These are phyloP conservation scores for Mucor ambiguus DNA, from an alignment of 371 early-diverging fungal species.

Conservation along the genomic window DNA sequence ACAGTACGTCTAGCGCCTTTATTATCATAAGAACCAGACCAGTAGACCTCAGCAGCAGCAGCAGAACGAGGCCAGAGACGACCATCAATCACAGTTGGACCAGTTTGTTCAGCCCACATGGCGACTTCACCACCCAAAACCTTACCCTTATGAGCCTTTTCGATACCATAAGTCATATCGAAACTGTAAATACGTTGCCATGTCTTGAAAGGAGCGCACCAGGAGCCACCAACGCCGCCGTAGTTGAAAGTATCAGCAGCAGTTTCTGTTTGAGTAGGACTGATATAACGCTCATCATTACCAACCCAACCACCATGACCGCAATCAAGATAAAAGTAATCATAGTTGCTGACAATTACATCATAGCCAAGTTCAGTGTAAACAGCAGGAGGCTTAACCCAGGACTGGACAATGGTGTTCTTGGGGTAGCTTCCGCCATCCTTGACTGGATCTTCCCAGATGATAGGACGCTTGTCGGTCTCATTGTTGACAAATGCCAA, in stretches of 20 bases:
- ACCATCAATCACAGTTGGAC: conserved; percentile 60
- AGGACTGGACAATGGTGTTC: conserved; percentile 59
- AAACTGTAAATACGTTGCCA: conserved; percentile 82
- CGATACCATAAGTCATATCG: conserved; percentile 63
- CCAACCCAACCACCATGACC: conserved; percentile 66
- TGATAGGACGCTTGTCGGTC: conserved; percentile 39
- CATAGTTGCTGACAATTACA: conserved; percentile 56
- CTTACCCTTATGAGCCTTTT: conserved; percentile 46
- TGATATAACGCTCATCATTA: conserved; percentile 42
- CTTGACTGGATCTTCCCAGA: conserved; percentile 51
- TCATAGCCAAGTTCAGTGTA: conserved; percentile 55
- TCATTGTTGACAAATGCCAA: conserved; percentile 29
- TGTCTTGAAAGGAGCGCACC: conserved; percentile 68
- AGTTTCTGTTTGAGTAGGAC: conserved; percentile 39
- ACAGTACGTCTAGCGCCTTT: conserved; percentile 45
- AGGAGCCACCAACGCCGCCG: conserved; percentile 63
- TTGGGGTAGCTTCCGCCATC: conserved; percentile 37
- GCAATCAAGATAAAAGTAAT: conserved; percentile 75
- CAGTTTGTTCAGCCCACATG: conserved; percentile 77
- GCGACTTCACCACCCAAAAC: conserved; percentile 58
- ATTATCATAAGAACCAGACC: conserved; percentile 71
- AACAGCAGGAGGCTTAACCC: conserved; percentile 51
- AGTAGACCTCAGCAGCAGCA: conserved; percentile 74
- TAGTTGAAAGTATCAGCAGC: conserved; percentile 39
- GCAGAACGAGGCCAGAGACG: conserved; percentile 76